Base-by-base conservation (phyloP, 2,329 filamentous ascomycete species). In the Diaporthe humulicola region DNA sequence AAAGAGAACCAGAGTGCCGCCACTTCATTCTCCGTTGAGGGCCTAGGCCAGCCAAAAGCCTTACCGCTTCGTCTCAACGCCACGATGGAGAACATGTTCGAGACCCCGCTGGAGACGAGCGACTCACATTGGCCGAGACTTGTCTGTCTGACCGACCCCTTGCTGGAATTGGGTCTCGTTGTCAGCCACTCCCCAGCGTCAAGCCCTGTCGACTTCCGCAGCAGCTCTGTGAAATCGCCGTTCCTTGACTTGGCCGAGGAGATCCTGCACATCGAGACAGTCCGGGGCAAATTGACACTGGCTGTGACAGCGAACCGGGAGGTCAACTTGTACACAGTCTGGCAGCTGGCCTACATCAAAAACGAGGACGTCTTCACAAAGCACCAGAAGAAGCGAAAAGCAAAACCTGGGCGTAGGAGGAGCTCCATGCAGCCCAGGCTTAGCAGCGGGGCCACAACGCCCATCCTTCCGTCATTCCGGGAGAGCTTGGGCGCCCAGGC, bases 91-190 rank as follows among this genome's bases (percentile, higher is more conserved):
- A 88, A 88, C 71, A 85, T 90, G 79, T 92, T 89, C 87, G 89
- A 92, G 40, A 82, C 86, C 2, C 87, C 89, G 4, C 79, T 88
- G 71, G 86, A 89, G 54, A 86, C 87, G 52, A 86, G 84, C 38
- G 89, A 90, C 77, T 88, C 89, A 2, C 91, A 92, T 69, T 91
- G 94, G 86, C 94, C 94, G 1, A 89, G 95, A 40, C 86, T 98
- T 0, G 96, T 97, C 78, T 95, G 93, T 36, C 87, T 99, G 64
- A 95, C 93, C 4, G 95, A 98, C 80, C 96, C 96, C 2, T 86
- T 98, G 73, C 90, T 94, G 4, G 96, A 98, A 78, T 88, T 98
- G 79, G 96, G 96, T 1, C 86, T 98, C 57, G 91, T 98, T 25
- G 94, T 97, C 22, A 90, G 90, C 7, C 86, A 89, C 66, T 84